A percentile compares a stretch with the other conserved stretches of the same genome.
Evolutionary conservation across 345 rosid species (phyloP).

Genomic region (Corchorus capsularis): DNA sequence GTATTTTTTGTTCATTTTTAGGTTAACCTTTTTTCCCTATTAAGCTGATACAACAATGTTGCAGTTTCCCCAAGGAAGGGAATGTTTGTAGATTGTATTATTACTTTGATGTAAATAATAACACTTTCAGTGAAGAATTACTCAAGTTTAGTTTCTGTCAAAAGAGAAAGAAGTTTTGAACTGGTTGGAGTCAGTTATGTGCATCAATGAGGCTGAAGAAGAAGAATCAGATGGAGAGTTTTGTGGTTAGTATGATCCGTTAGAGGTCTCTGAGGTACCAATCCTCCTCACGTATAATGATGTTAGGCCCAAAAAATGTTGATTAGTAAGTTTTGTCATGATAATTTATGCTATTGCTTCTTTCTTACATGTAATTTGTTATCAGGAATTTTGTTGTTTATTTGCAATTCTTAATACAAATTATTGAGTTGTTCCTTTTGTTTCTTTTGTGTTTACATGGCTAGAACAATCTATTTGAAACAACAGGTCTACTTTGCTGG

Average conservation of each 20-base stretch:
- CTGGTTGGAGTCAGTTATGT: conserved; percentile 18
- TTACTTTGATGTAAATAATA: conserved; percentile 41
- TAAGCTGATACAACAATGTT: conserved; percentile 20
- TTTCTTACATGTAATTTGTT: conserved; percentile 11
- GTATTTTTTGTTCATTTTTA: conserved; percentile 17
- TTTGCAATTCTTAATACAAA: conserved; percentile 10
- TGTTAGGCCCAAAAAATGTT: conserved; percentile 20
- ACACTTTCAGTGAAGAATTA: conserved; percentile 26
- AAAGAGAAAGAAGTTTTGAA: conserved; percentile 29
- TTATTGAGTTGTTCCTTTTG: conserved; percentile 2
- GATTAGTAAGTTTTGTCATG: conserved; percentile 14
- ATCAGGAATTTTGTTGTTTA: conserved; percentile 7
- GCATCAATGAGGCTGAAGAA: conserved; percentile 1
- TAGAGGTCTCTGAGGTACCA: conserved; percentile 16
- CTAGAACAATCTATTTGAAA: not conserved
- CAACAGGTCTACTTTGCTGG: not conserved
- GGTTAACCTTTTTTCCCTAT: conserved; percentile 11
- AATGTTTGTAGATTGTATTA: conserved; percentile 36
- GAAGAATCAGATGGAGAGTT: not conserved
- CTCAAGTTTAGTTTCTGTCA: not conserved
- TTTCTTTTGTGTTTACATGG: conserved; percentile 3
- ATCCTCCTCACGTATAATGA: conserved; percentile 6
- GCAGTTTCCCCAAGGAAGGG: conserved; percentile 30
- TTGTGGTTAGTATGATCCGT: conserved; percentile 1
- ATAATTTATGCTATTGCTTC: conserved; percentile 6